A percentile compares a stretch with the other conserved stretches of the same genome.
Conservation (phyloP, 169 alveolate species). For the Plasmodium malariae region DNA sequence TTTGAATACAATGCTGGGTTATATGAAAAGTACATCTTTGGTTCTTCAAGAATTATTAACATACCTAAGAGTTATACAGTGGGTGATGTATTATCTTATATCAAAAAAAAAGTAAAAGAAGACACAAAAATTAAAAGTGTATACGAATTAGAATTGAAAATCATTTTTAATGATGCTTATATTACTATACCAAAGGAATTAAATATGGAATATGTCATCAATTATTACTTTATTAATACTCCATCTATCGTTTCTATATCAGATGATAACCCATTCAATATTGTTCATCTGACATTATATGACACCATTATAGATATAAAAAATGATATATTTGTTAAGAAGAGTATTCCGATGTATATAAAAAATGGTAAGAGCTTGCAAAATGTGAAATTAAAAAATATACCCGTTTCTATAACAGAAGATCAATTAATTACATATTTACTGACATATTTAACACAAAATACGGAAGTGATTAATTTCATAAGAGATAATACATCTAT, state of each 20-base stretch:
- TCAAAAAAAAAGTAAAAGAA: conserved; percentile 34
- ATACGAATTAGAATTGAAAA: conserved; percentile 17
- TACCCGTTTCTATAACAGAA: conserved; percentile 50
- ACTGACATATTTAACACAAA: conserved; percentile 51
- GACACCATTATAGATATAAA: conserved; percentile 57
- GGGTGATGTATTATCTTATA: conserved; percentile 36
- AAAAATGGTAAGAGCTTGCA: conserved; percentile 43
- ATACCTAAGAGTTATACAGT: conserved; percentile 68
- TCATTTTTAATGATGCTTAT: conserved; percentile 42
- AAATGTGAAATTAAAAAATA: conserved; percentile 36
- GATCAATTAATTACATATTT: conserved; percentile 46
- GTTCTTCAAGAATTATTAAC: conserved; percentile 66
- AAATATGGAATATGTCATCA: conserved; percentile 55
- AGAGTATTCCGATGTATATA: conserved; percentile 28
- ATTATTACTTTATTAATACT: conserved; percentile 33
- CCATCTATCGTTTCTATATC: conserved; percentile 36
- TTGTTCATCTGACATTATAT: conserved; percentile 32
- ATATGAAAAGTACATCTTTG: conserved; percentile 52
- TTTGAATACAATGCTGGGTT: conserved; percentile 67
- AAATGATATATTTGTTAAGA: conserved; percentile 54
- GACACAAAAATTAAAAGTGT: conserved; percentile 33
- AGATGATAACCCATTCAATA: conserved; percentile 26
- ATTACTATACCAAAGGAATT: conserved; percentile 33
- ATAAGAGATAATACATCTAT: conserved; percentile 64
- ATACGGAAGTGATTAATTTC: conserved; percentile 32